Percentiles rank a stretch among this genome's conserved stretches.
Evolutionary conservation across 345 rosid genomes (phyloP).

Genomic region (Citrus cavaleriei): DNA sequence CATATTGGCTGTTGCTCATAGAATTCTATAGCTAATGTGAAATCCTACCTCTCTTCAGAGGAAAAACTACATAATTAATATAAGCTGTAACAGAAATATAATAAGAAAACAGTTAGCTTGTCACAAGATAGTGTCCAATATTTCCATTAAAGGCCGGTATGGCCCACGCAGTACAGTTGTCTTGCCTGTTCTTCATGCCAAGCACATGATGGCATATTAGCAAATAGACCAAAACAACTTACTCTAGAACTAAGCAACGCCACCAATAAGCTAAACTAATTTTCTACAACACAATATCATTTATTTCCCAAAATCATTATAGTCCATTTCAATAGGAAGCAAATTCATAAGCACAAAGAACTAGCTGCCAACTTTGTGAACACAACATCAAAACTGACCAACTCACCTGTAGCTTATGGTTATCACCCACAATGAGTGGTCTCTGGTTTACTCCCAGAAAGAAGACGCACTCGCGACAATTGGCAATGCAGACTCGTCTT

Average conservation of each 20-base stretch:
- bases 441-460: constrained; percentile 97
- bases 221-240: constrained; percentile 7
- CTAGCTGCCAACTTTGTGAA: not conserved
- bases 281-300: not conserved
- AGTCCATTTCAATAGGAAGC: not conserved
- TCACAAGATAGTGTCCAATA: not conserved
- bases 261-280: not conserved
- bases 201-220: not conserved
- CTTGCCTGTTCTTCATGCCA: not conserved
- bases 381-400: not conserved
- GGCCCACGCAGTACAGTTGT: not conserved
- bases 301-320: not conserved
- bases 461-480: constrained; percentile 95
- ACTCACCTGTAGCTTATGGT: constrained; percentile 93
- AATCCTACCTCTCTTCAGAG: not conserved
- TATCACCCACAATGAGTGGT: constrained; percentile 97
- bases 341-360: not conserved
- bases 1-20: not conserved
- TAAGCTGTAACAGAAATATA: not conserved
- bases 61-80: not conserved
- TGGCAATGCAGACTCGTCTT: constrained; percentile 88
- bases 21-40: not conserved
- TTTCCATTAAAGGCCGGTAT: not conserved
- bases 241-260: not conserved
- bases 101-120: not conserved